These are phyloP conservation scores for Pseudocercospora cruenta DNA, from an alignment of 2,329 filamentous ascomycete species.

Conservation along the genomic window DNA sequence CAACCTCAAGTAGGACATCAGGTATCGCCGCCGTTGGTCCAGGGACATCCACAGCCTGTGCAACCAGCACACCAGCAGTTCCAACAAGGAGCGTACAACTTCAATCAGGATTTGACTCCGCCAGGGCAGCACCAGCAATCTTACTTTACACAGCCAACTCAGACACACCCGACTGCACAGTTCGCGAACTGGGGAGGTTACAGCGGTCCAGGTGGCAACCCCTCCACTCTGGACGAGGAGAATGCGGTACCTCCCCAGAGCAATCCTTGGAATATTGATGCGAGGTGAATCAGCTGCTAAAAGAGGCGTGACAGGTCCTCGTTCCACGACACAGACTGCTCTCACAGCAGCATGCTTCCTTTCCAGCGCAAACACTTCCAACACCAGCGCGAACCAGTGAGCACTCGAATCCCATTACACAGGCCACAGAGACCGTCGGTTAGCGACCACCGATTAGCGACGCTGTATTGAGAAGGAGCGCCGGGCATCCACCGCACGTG, in stretches of 20 bases:
- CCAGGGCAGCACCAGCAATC: conserved; percentile 17
- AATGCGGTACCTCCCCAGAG: conserved; percentile 37
- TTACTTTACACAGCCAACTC: conserved; percentile 11
- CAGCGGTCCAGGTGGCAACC: conserved; percentile 25
- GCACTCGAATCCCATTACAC: conserved; percentile 1
- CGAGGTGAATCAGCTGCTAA: conserved; percentile 10
- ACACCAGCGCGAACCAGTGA: too few species aligned
- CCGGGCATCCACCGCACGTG: background rate
- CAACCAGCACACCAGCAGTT: conserved; percentile 27
- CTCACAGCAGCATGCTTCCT: background rate
- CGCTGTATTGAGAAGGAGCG: background rate
- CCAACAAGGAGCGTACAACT: conserved; percentile 23
- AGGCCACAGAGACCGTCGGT: background rate
- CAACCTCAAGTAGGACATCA: conserved; percentile 19
- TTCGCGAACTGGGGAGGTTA: conserved; percentile 39
- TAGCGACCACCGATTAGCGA: background rate
- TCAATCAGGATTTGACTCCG: conserved; percentile 14
- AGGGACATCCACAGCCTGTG: conserved; percentile 11
- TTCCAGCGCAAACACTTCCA: too few species aligned
- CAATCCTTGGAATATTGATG: conserved; percentile 29
- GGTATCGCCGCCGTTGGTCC: conserved; percentile 8
- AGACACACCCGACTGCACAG: conserved; percentile 30
- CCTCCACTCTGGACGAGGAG: conserved; percentile 36
- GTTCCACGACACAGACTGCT: background rate
- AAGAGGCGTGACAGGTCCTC: background rate